phyloP scores from a whole-genome alignment of 2,329 filamentous ascomycete genomes.

The Elsinoe australis region DNA sequence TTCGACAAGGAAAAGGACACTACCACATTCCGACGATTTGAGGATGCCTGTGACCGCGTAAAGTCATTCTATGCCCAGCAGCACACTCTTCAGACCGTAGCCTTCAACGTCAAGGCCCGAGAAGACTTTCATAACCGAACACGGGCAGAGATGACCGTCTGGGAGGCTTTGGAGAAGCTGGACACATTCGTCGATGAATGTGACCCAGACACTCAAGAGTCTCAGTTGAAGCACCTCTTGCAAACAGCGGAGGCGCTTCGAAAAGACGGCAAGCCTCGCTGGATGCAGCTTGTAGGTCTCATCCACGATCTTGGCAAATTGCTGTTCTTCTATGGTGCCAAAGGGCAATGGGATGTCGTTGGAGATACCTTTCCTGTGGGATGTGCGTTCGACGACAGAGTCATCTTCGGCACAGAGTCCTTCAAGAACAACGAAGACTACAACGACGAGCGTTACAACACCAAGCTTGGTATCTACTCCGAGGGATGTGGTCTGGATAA shows the following conservation, averaged over 20 bases:
- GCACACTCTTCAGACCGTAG: constrained; percentile 64
- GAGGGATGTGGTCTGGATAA: constrained; percentile 76
- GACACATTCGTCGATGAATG: constrained; percentile 86
- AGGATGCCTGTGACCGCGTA: constrained; percentile 73
- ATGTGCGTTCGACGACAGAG: constrained; percentile 64
- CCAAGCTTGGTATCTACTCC: constrained; percentile 70
- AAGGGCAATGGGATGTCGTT: constrained; percentile 89
- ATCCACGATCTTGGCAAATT: constrained; percentile 77
- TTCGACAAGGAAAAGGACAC: constrained; percentile 74
- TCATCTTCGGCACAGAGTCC: constrained; percentile 73
- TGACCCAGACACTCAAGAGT: constrained; percentile 79
- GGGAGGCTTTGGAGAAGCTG: constrained; percentile 88
- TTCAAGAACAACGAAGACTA: constrained; percentile 71
- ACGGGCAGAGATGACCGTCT: constrained; percentile 72
- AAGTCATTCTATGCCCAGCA: constrained; percentile 77
- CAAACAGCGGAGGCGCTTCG: constrained; percentile 86
- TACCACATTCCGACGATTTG: constrained; percentile 72
- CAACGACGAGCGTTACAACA: constrained; percentile 62
- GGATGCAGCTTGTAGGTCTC: constrained; percentile 72
- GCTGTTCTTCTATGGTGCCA: constrained; percentile 71
- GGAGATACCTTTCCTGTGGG: constrained; percentile 78
- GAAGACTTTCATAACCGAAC: constrained; percentile 59
- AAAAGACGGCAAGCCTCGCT: constrained; percentile 71
- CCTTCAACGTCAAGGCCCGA: constrained; percentile 77
- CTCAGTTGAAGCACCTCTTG: constrained; percentile 82